phyloP scores from a whole-genome alignment of 352 stramenopile genomes.

The Pythium grandisporangium region DNA sequence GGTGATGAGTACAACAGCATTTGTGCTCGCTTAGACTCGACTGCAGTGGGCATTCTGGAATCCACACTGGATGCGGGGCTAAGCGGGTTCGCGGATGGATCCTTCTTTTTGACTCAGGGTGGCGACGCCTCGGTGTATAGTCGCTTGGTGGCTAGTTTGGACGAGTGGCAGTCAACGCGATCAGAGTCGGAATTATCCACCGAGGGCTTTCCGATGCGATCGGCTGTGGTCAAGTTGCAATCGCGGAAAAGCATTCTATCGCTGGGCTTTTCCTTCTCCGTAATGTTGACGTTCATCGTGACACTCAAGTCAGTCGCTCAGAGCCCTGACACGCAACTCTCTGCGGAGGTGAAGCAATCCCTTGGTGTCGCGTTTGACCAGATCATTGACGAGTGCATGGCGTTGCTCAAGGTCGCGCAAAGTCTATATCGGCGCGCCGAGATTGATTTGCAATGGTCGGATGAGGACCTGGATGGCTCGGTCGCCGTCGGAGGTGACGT shows the following conservation, averaged over 20 bases:
- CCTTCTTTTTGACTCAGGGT: conserved; percentile 26
- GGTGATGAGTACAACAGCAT: conserved; percentile 33
- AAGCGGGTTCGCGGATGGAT: conserved; percentile 43
- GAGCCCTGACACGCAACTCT: conserved; percentile 5
- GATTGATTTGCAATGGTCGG: conserved; percentile 52
- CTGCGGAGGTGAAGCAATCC: neutral
- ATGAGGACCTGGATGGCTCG: conserved; percentile 59
- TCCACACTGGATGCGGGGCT: conserved; percentile 44
- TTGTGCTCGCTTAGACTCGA: conserved; percentile 33
- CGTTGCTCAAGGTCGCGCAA: conserved; percentile 37
- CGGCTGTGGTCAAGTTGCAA: conserved; percentile 55
- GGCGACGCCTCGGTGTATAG: conserved; percentile 34
- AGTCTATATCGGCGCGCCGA: conserved; percentile 56
- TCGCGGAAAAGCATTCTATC: conserved; percentile 35
- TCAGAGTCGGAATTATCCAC: conserved; percentile 4
- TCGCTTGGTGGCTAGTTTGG: conserved; percentile 34
- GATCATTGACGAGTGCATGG: conserved; percentile 30
- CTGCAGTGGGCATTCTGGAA: conserved; percentile 32
- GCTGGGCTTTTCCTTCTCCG: conserved; percentile 42
- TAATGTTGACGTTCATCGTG: conserved; percentile 31
- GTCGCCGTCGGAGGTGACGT: conserved; percentile 53
- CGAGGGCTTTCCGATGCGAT: conserved; percentile 49
- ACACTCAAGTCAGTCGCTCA: conserved; percentile 8
- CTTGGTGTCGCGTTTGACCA: conserved; percentile 16
- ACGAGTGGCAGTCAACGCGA: conserved; percentile 42